These are phyloP conservation scores for Termitomyces eurrhizus DNA, from an alignment of 768 basidiomycete genomes.

Conservation along the genomic window DNA sequence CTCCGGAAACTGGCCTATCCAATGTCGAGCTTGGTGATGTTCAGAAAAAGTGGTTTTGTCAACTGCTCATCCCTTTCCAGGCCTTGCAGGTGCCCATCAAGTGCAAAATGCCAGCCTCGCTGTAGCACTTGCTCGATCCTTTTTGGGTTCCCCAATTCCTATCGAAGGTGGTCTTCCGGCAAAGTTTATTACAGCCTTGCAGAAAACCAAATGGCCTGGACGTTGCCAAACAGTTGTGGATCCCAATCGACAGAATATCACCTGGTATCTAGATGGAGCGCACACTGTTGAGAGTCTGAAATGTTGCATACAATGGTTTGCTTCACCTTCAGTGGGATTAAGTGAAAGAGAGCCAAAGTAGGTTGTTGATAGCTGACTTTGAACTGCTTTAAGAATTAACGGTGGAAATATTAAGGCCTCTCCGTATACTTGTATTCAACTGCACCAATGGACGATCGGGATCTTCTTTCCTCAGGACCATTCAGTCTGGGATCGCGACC, in stretches of 20 bases:
- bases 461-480: slow-evolving; percentile 55
- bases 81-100: slow-evolving; percentile 86
- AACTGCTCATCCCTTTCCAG: slow-evolving; percentile 31
- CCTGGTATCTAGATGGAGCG: slow-evolving; percentile 95
- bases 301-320: slow-evolving; percentile 89
- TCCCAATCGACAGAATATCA: slow-evolving; percentile 43
- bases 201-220: slow-evolving; percentile 84
- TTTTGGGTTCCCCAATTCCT: slow-evolving; percentile 43
- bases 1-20: slow-evolving; percentile 45
- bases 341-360: slow-evolving; percentile 20
- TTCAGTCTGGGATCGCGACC: slow-evolving; percentile 47
- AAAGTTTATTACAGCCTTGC: slow-evolving; percentile 58
- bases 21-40: slow-evolving; percentile 58
- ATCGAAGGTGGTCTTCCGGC: slow-evolving; percentile 38
- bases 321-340: slow-evolving; percentile 52
- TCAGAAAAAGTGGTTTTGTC: not conserved
- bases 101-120: slow-evolving; percentile 85
- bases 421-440: slow-evolving; percentile 84
- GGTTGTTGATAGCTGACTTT: slow-evolving; percentile 9
- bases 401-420: slow-evolving; percentile 20
- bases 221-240: slow-evolving; percentile 85
- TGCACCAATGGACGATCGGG: slow-evolving; percentile 91
- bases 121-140: slow-evolving; percentile 62
- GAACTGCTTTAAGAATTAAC: slow-evolving; percentile 4
- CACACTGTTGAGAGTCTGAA: slow-evolving; percentile 90